Evolutionary conservation across 106 monocot species (phyloP).

Genomic region (Gastrodia elata): DNA sequence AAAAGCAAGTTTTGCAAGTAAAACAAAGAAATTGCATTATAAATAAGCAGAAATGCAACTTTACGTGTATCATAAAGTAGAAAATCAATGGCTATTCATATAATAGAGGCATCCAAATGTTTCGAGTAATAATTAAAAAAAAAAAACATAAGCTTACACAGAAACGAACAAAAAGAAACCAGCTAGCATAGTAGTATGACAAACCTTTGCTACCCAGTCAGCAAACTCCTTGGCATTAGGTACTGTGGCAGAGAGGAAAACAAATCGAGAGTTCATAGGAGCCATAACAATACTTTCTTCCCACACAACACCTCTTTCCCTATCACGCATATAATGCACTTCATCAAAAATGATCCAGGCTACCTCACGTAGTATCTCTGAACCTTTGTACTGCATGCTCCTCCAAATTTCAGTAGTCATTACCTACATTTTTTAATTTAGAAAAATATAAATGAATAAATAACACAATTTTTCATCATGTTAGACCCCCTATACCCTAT

Average conservation of each 20-base stretch:
- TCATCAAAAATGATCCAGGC: slow-evolving; percentile 98
- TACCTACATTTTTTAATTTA: slow-evolving; percentile 30
- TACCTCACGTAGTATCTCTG: slow-evolving; percentile 86
- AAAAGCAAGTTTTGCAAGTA: not conserved
- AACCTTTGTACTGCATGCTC: slow-evolving; percentile 97
- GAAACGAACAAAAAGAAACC: not conserved
- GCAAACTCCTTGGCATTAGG: slow-evolving; percentile 98
- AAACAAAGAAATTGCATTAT: not conserved
- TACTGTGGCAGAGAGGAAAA: slow-evolving; percentile 95
- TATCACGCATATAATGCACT: slow-evolving; percentile 97
- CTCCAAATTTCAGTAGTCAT: slow-evolving; percentile 99
- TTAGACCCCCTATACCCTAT: not conserved
- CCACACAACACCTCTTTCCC: slow-evolving; percentile 97
- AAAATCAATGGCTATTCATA: not conserved
- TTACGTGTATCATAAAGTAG: not conserved
- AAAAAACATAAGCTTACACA: not conserved
- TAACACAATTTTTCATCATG: not conserved
- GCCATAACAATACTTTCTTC: slow-evolving; percentile 99
- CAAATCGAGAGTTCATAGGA: slow-evolving; percentile 83
- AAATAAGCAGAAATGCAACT: not conserved
- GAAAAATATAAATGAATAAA: slow-evolving; percentile 5
- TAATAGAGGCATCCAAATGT: not conserved
- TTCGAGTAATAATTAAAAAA: not conserved
- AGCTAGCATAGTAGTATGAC: not conserved
- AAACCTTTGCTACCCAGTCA: slow-evolving; percentile 97